These are phyloP conservation scores for Aspergillus pseudonomiae DNA, from an alignment of 2,329 filamentous ascomycete genomes.

Conservation along the genomic window DNA sequence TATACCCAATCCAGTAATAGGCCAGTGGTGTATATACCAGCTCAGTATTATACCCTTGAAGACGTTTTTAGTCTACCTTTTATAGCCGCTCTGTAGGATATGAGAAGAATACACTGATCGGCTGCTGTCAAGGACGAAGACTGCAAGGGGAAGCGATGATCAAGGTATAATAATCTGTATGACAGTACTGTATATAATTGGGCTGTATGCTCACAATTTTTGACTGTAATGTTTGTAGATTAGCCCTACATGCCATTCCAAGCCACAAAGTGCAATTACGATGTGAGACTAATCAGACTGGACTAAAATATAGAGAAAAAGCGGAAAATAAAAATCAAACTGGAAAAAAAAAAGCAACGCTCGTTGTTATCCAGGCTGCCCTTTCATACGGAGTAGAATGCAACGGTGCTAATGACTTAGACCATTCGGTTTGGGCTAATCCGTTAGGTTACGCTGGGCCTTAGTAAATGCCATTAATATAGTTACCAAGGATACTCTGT, in stretches of 20 bases:
- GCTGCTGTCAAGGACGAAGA: neutral
- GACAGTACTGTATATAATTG: neutral
- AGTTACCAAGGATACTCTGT: neutral
- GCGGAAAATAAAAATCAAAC: no score
- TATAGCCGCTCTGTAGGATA: neutral
- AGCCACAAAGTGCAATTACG: no score
- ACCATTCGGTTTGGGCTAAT: neutral
- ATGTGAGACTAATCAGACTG: no score
- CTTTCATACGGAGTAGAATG: neutral
- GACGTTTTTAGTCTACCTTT: neutral
- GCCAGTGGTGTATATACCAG: neutral
- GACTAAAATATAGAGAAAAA: no score
- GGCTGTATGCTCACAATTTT: no score
- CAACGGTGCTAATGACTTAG: neutral
- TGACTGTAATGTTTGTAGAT: no score
- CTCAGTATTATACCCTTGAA: neutral
- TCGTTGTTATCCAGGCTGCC: neutral
- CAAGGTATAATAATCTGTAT: neutral
- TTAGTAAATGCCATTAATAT: neutral
- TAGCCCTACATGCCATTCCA: no score
- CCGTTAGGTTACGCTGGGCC: neutral
- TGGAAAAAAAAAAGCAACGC: neutral
- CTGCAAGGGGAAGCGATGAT: neutral
- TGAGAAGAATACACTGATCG: neutral
- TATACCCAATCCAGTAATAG: neutral